Evolutionary conservation across 208 protist species (phyloP).

Genomic region (Porcisia hertigi): DNA sequence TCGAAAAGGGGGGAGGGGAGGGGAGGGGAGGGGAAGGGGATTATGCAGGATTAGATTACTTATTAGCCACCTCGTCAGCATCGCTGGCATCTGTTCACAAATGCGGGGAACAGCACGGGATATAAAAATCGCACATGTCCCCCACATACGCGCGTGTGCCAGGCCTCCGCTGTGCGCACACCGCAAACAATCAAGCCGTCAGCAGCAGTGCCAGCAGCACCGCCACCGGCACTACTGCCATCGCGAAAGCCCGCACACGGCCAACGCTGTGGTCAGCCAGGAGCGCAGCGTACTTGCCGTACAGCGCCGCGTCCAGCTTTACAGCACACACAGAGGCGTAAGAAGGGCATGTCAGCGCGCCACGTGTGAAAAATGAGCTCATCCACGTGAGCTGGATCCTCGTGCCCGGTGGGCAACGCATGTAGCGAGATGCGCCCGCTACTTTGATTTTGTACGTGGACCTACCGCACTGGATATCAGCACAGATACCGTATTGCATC

Average conservation of each 20-base stretch:
- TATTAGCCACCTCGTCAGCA: too few species aligned
- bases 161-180: neutral
- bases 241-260: neutral
- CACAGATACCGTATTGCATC: slow-evolving; percentile 13
- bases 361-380: slow-evolving; percentile 18
- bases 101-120: too few species aligned
- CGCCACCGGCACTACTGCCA: neutral
- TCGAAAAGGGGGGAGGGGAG: neutral
- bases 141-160: neutral
- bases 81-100: too few species aligned
- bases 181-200: neutral
- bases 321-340: slow-evolving; percentile 38
- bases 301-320: neutral
- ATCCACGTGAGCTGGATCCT: slow-evolving; percentile 2
- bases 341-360: slow-evolving; percentile 35
- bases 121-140: too few species aligned
- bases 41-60: too few species aligned
- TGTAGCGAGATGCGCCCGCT: slow-evolving; percentile 6
- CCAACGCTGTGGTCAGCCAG: neutral
- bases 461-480: slow-evolving; percentile 22
- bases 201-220: slow-evolving; percentile 1
- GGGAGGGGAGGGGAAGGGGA: too few species aligned
- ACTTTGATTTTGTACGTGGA: slow-evolving; percentile 21
- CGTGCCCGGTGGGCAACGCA: slow-evolving; percentile 9
- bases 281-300: neutral